Evolutionary conservation across 129 eudicot genomes (phyloP).

Genomic region (carrot (Daucus carota)): DNA sequence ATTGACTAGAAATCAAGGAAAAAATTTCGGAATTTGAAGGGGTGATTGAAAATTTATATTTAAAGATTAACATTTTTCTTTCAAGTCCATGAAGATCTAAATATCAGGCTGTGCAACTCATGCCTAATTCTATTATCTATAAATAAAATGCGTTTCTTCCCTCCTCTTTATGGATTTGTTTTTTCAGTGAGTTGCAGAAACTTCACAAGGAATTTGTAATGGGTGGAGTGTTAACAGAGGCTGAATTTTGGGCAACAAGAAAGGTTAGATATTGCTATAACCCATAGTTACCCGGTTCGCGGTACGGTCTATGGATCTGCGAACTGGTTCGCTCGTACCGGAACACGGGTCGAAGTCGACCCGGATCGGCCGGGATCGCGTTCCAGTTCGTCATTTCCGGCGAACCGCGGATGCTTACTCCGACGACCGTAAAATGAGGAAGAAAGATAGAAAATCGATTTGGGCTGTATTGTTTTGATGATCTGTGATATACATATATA

Average conservation of each 20-base stretch:
- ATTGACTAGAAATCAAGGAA: neutral
- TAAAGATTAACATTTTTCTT: neutral
- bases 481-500: too few relatives aligned
- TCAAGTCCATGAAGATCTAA: neutral
- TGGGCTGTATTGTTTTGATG: too few relatives aligned
- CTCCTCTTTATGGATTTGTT: constrained; percentile 11
- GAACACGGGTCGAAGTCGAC: too few relatives aligned
- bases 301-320: too few relatives aligned
- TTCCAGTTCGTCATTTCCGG: too few relatives aligned
- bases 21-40: neutral
- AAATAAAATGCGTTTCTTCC: neutral
- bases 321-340: too few relatives aligned
- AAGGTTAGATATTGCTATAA: constrained; percentile 49
- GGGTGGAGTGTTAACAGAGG: constrained; percentile 66
- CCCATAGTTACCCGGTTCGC: too few relatives aligned
- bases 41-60: neutral
- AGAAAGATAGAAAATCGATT: too few relatives aligned
- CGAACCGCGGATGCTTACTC: too few relatives aligned
- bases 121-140: neutral
- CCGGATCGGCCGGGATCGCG: too few relatives aligned
- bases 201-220: constrained; percentile 92
- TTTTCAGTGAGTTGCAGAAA: constrained; percentile 78
- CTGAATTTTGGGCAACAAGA: constrained; percentile 98
- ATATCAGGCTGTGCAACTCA: neutral
- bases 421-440: too few relatives aligned